Evolutionary conservation across 768 basidiomycete genomes (phyloP), one percentile per base, ranked within the genome.

Genomic region (Rhodotorula toruloides): DNA sequence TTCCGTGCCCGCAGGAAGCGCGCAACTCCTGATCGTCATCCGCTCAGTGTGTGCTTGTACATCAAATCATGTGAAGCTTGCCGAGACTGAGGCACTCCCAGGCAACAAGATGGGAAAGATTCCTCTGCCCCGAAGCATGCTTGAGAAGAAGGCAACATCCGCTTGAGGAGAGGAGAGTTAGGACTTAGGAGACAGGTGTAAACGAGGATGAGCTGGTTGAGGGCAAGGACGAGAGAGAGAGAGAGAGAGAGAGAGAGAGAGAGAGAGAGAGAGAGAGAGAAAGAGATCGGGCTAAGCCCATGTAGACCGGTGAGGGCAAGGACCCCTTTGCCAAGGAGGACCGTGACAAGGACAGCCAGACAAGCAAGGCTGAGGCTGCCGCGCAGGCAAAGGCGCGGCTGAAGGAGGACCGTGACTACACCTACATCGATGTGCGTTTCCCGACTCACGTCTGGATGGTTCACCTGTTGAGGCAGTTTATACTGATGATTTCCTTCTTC

Each of bases 351-450:
- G 70, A 63, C 14, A 70, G 60, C 56, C 49, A 42, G 34, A 32
- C 65, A 37, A 65, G 61, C 27, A 73, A 73, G 69, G 80, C 88
- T 1, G 89, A 90, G 71, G 83, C 84, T 29, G 89, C 88, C 11
- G 87, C 81, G 37, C 90, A 91, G 74, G 84, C 78, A 43, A 80
- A 80, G 65, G 75, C 90, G 50, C 98, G 94, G 94, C 82, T 96
- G 32, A 64, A 64, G 55, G 84, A 84, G 76, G 93, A 97, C 78
- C 84, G 94, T 49, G 94, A 98, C 78, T 96, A 97, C 77, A 88
- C 86, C n/a, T 99, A 98, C 77, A 84, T 84, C 59, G 94, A 99
- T 83, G 92, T 89, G 44, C 54, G 83, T n/a, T n/a, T n/a, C n/a
- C n/a, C n/a, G n/a, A n/a, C n/a, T n/a, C n/a, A n/a, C n/a, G n/a